A percentile compares a stretch with the other conserved stretches of the same genome.
Evolutionary conservation across 2,329 filamentous ascomycete genomes (phyloP).

Genomic region (Achaetomium macrosporum): DNA sequence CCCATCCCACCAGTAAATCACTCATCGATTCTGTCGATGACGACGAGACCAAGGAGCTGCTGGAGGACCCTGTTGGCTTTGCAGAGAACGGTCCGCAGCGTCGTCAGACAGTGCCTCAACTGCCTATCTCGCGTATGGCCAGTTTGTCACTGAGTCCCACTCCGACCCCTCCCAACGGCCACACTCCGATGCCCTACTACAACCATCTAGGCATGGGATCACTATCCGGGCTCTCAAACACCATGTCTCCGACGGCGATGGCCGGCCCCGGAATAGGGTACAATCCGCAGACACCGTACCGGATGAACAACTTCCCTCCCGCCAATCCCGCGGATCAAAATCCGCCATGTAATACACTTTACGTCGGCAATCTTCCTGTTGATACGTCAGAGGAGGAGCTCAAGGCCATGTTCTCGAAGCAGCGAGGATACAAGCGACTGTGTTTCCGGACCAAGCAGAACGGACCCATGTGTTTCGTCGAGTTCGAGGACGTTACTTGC

Average conservation of each 20-base stretch:
- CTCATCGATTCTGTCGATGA: conserved; percentile 64
- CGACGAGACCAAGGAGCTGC: conserved; percentile 65
- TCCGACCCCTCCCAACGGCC: conserved; percentile 50
- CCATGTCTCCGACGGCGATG: conserved; percentile 54
- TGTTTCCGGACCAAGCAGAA: conserved; percentile 94
- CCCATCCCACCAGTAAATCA: conserved; percentile 60
- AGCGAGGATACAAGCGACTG: conserved; percentile 89
- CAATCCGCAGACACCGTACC: conserved; percentile 43
- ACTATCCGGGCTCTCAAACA: conserved; percentile 36
- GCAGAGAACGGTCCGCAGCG: conserved; percentile 66
- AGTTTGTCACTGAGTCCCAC: conserved; percentile 69
- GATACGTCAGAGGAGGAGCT: conserved; percentile 94
- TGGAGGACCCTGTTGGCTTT: conserved; percentile 66
- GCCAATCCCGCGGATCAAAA: conserved; percentile 95
- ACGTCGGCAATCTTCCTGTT: conserved; percentile 92
- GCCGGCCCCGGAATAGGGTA: conserved; percentile 31
- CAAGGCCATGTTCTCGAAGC: conserved; percentile 86
- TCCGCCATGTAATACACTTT: conserved; percentile 94
- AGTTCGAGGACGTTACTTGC: conserved; percentile 90
- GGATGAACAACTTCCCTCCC: conserved; percentile 67
- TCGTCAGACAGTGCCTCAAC: conserved; percentile 64
- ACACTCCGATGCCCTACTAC: conserved; percentile 49
- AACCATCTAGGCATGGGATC: conserved; percentile 32
- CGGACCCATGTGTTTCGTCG: conserved; percentile 97
- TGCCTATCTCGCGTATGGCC: conserved; percentile 63